These are phyloP conservation scores for Diaporthe citri DNA, from an alignment of 2,329 filamentous ascomycete genomes.

Conservation along the genomic window DNA sequence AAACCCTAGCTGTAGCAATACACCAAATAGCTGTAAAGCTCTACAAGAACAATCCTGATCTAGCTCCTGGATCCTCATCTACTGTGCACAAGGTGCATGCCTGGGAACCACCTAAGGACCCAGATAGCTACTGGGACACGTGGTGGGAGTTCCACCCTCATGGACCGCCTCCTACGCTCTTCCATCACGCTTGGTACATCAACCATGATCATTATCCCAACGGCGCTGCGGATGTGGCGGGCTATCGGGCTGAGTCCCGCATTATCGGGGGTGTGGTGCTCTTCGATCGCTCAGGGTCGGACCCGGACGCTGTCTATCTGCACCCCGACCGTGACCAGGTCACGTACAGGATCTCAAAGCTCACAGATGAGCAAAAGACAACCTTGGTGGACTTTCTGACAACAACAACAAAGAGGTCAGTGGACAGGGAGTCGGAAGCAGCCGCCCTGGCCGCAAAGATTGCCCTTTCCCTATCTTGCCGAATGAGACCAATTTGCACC, in stretches of 20 bases:
- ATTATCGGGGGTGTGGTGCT: neutral
- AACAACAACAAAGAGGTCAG: neutral
- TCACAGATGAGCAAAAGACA: neutral
- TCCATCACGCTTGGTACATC: neutral
- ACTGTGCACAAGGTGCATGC: neutral
- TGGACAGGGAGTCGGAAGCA: neutral
- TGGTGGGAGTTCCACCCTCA: neutral
- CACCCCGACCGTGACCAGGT: neutral
- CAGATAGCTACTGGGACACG: neutral
- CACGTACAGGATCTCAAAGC: slow-evolving; percentile 1
- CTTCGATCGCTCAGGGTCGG: neutral
- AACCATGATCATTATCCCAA: neutral
- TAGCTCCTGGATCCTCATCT: neutral
- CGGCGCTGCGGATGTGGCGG: neutral
- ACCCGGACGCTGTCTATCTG: neutral
- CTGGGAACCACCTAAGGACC: neutral
- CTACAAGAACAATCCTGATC: neutral
- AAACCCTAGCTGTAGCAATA: neutral
- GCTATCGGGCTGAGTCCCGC: neutral
- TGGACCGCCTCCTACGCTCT: slow-evolving; percentile 1
- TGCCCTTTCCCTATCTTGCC: neutral
- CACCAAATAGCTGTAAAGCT: neutral
- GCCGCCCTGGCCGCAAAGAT: neutral
- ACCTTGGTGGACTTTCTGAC: neutral
- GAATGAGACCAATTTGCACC: neutral